A percentile compares a stretch with the other conserved stretches of the same genome.
Conservation (phyloP, 805 yeast species). For the Schizosaccharomyces pombe region DNA sequence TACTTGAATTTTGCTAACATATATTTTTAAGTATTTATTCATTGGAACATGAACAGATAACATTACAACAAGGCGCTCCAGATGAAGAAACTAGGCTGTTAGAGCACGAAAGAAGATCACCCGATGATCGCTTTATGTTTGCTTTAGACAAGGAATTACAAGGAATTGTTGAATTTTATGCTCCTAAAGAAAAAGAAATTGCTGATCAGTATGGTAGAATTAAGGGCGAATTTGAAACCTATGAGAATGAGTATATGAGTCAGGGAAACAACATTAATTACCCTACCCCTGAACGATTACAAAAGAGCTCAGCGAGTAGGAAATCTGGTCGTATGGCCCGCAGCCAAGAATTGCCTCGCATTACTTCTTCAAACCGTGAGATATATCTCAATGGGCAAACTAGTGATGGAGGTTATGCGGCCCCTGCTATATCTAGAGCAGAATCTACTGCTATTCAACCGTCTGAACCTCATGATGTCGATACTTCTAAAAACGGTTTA, state of each 20-base stretch:
- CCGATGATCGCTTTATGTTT: slow-evolving; percentile 34
- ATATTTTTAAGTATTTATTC: slow-evolving; percentile 30
- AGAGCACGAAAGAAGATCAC: slow-evolving; percentile 18
- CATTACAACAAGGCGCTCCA: slow-evolving; percentile 14
- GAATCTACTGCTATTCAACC: neutral
- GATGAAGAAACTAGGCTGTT: slow-evolving; percentile 12
- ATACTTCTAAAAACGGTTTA: neutral
- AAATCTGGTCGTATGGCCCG: neutral
- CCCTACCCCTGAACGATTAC: neutral
- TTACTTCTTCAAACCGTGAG: neutral
- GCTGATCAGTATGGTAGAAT: slow-evolving; percentile 31
- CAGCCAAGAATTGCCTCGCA: neutral
- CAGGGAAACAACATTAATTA: neutral
- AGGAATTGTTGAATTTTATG: slow-evolving; percentile 57
- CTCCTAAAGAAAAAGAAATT: slow-evolving; percentile 37
- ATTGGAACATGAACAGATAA: slow-evolving; percentile 38
- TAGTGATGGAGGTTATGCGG: neutral
- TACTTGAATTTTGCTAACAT: neutral
- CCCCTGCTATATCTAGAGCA: neutral
- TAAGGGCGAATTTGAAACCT: slow-evolving; percentile 37
- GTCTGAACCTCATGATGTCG: neutral
- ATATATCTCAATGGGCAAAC: neutral
- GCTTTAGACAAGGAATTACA: slow-evolving; percentile 57
- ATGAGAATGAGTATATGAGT: too few relatives aligned
- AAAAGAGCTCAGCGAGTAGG: neutral